Evolutionary conservation across 257 asterid genomes (phyloP).

Genomic region (Solanum stenotomum): DNA sequence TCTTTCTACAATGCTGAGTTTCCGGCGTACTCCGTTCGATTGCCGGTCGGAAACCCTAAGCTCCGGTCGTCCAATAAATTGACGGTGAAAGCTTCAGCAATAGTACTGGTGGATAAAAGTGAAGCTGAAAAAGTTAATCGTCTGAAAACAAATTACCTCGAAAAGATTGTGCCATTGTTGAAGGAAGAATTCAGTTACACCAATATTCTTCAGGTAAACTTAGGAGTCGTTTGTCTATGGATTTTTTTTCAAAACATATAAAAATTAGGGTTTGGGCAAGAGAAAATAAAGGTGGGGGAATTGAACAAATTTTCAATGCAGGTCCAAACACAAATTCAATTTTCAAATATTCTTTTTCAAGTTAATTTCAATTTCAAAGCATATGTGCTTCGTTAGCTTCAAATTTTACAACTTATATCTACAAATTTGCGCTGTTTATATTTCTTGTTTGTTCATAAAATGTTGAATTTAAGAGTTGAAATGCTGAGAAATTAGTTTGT

Average conservation of each 20-base stretch:
- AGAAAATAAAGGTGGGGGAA: background rate
- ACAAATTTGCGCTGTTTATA: background rate
- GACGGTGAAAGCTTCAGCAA: conserved; percentile 50
- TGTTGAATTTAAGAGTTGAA: background rate
- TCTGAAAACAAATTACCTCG: conserved; percentile 60
- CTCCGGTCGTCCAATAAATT: conserved; percentile 21
- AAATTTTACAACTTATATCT: background rate
- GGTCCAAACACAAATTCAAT: background rate
- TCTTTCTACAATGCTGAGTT: conserved; percentile 40
- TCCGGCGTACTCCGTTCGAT: conserved; percentile 17
- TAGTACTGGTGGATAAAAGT: conserved; percentile 69
- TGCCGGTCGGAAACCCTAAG: conserved; percentile 22
- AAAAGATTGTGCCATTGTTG: conserved; percentile 68
- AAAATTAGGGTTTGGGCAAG: background rate
- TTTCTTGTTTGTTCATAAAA: background rate
- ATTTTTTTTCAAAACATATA: background rate
- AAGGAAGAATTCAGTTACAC: conserved; percentile 78
- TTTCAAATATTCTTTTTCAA: background rate
- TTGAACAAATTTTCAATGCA: background rate
- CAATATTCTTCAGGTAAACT: conserved; percentile 22
- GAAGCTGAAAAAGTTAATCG: conserved; percentile 62
- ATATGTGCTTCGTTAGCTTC: background rate
- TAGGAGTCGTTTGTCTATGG: background rate
- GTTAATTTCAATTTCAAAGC: background rate
- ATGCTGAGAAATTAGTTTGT: background rate